Base-by-base conservation (phyloP, 768 basidiomycete genomes). In the Solioccasus polychromus region DNA sequence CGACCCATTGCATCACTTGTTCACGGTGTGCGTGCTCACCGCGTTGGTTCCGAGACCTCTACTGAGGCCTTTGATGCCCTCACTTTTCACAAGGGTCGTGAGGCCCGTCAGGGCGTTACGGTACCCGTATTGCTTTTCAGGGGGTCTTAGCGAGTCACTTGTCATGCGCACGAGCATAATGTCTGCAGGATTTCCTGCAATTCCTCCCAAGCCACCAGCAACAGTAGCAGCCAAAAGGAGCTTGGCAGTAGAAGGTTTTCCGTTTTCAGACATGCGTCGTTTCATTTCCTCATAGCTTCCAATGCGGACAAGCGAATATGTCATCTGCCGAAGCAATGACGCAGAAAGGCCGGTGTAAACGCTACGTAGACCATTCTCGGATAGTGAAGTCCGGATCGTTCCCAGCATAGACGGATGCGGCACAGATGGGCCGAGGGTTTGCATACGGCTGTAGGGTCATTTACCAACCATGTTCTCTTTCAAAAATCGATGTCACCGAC, bases 281-380 rank as follows among this genome's bases (percentile, higher is more conserved):
- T 91, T 91, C 61, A 88, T 73, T 41, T 81, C 79, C 58, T 94
- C 92, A 59, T 93, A 92, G 18, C 73, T 78, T 19, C 91, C 91
- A 24, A 93, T 69, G 25, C 92, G 82, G 42, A 91, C 88, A 36
- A 93, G 79, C 0, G 89, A 89, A 59, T 94, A 94, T 9, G 89
- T 83, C 90, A 93, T 92, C 68, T 94, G 92, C 41, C 92, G 78
- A 64, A 92, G 72, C 19, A 92, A 65, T 3, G 91, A 89, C 5
- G 91, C 91, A 5, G 83, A 82, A 26, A 92, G 75, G 19, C 92
- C 92, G 10, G 85, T 82, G 56, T 88, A 92, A 20, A 93, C 67
- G 50, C 88, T 87, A 45, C 75, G 75, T 51, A 90, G 60, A 51
- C 92, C 91, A 17, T 80, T 79, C 51, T 81, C 72, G 14, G 73